phyloP scores from a whole-genome alignment of 768 basidiomycete species.

The Tulasnella sp. region DNA sequence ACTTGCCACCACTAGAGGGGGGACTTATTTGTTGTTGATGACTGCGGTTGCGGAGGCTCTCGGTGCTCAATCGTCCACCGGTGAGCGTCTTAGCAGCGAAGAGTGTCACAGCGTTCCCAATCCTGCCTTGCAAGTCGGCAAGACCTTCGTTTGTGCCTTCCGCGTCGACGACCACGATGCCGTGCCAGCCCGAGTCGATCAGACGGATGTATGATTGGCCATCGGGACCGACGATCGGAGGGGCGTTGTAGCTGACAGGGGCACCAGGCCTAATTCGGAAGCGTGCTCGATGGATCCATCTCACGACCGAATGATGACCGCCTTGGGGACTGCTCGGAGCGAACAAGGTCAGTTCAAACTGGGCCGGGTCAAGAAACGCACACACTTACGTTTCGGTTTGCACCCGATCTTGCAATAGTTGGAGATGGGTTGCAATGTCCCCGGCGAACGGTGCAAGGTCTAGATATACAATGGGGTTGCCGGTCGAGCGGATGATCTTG shows the following conservation, averaged over 20 bases:
- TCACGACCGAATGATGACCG: conserved; percentile 64
- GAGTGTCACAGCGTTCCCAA: conserved; percentile 56
- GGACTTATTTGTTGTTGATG: conserved; percentile 29
- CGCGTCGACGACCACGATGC: conserved; percentile 70
- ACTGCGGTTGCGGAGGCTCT: neutral
- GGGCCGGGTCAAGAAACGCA: conserved; percentile 13
- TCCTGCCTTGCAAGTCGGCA: conserved; percentile 62
- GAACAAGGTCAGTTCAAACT: neutral
- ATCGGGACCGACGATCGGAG: conserved; percentile 42
- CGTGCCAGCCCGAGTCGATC: conserved; percentile 74
- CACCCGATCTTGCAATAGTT: conserved; percentile 65
- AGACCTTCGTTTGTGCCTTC: conserved; percentile 82
- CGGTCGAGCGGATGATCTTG: conserved; percentile 54
- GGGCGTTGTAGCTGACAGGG: conserved; percentile 25
- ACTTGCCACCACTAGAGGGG: conserved; percentile 34
- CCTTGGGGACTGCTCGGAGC: conserved; percentile 53
- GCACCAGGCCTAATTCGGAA: conserved; percentile 45
- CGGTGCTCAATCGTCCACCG: neutral
- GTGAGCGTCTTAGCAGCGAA: conserved; percentile 35
- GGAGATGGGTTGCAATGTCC: conserved; percentile 61
- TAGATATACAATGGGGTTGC: conserved; percentile 46
- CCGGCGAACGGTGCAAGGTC: conserved; percentile 70
- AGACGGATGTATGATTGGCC: conserved; percentile 31
- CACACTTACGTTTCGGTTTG: conserved; percentile 66
- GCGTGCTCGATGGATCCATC: conserved; percentile 74